Base-by-base conservation (phyloP, 352 stramenopile genomes). In the Phytophthora gonapodyides region DNA sequence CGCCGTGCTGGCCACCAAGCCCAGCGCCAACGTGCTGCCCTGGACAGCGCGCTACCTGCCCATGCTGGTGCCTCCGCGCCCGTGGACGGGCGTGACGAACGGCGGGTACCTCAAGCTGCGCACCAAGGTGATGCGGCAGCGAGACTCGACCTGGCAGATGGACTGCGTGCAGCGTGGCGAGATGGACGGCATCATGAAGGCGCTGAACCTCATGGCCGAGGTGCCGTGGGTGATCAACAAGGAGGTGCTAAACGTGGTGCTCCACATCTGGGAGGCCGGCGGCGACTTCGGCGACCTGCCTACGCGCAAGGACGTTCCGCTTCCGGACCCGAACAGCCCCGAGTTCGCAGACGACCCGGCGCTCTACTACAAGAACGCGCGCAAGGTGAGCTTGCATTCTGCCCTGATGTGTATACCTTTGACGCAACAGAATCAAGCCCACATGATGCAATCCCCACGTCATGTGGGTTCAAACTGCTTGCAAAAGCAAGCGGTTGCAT, bases 211-310 rank as follows among this genome's bases (percentile, higher is more conserved):
- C 41, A 79, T 99, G 34, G 83, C 91, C 6, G 88, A 90, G 30
- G 94, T 98, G 30, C 84, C 93, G 19, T 99, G 97, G 97, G 82
- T 89, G 34, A 97, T 99, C 42, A 99, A 99, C 76, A 82, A 91
- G 24, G 80, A 94, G 57, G 87, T 99, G 38, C 81, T 98, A 17
- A 65, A 98, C 30, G 84, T 98, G 12, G 88, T 97, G 17, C 63
- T 97, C 55, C 72, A 93, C 45, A 87, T 97, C 30, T 98, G 93
- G 94, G 83, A 98, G 27, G 43, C 84, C 10, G 95, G 94, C 42
- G 88, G 97, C 15, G 77, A 82, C 38, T 89, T 99, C 54, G 96
- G 95, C 48, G 97, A 99, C 42, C 84, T 99, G 57, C 97, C 97
- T 21, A 86, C 89, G 7, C 72, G 83, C 11, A 63, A 64, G 5